These are phyloP conservation scores for Herpetospermum pedunculosum DNA, from an alignment of 306 rosid genomes.

Conservation along the genomic window DNA sequence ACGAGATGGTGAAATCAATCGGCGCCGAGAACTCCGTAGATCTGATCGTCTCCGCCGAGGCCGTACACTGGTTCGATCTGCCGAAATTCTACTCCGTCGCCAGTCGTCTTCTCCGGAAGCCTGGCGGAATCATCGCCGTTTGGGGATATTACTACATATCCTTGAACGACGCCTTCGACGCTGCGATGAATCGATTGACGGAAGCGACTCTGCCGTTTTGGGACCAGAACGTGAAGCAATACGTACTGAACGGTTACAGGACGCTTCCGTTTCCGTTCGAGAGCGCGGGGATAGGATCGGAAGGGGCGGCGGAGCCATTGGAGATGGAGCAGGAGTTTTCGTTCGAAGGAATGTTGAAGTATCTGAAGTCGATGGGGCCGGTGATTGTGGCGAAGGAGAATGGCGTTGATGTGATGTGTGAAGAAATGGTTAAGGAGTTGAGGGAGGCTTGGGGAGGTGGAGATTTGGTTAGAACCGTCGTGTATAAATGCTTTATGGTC, in stretches of 20 bases:
- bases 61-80: constrained; percentile 32
- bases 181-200: background rate
- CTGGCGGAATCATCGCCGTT: constrained; percentile 21
- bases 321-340: constrained; percentile 14
- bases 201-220: constrained; percentile 1
- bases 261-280: constrained; percentile 30
- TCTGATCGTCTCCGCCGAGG: constrained; percentile 18
- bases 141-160: constrained; percentile 21
- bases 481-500: background rate
- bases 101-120: constrained; percentile 18
- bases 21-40: constrained; percentile 24
- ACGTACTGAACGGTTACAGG: constrained; percentile 13
- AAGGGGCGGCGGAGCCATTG: constrained; percentile 16
- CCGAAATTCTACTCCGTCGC: constrained; percentile 18
- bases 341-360: background rate
- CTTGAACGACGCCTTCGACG: constrained; percentile 10
- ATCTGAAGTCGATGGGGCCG: background rate
- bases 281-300: constrained; percentile 23
- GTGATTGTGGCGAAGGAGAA: background rate
- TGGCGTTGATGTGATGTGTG: background rate
- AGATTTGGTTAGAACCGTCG: background rate
- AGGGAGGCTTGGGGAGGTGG: constrained; percentile 3
- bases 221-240: background rate
- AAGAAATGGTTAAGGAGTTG: background rate
- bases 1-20: constrained; percentile 14